Base-by-base conservation (phyloP, 2,329 filamentous ascomycete species). In the Parastagonospora avenae region DNA sequence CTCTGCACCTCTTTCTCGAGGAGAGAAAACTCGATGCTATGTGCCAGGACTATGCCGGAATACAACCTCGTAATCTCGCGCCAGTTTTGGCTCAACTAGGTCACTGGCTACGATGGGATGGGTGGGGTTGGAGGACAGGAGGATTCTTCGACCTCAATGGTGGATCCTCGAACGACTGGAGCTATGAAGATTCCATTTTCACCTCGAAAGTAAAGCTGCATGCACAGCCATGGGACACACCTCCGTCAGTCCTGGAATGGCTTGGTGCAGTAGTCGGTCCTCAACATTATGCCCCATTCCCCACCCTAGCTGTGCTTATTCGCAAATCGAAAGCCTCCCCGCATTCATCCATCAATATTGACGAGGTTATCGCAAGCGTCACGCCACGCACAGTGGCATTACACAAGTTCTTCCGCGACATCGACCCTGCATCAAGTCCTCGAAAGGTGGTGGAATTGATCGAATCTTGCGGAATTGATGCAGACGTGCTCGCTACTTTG, bases 1-100 rank as follows among this genome's bases (percentile, higher is more conserved):
- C 85, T 1, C 78, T 99, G 10, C 94, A 99, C 74, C 79, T 97
- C 2, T 78, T 96, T n/a, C 82, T 89, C 0, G 93, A 99, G 71
- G 94, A 99, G 70, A 82, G 89, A 55, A 97, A 96, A 68, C 82
- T 99, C 1, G 85, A 90, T 54, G 82, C 87, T 3, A 75, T 79
- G 47, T 78, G 79, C 38, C 74, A 76, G n/a, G 79, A 82, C 55
- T 70, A 74, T n/a, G 74, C 78, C 9, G 73, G 68, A 41, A 72
- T 71, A 15, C 75, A 79, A 36, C 62, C 75, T 16, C 74, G 78
- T 11, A 78, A 81, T 36, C 74, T 97, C 16, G 84, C 85, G n/a
- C 86, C 89, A 12, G 73, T 97, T 2, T 77, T 97, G 37, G 86
- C 88, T 39, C 93, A 97, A 68, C 80, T 99, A 49, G 85, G 88